Evolutionary conservation across 2,329 filamentous ascomycete species (phyloP).

Genomic region (Exophiala mesophila): DNA sequence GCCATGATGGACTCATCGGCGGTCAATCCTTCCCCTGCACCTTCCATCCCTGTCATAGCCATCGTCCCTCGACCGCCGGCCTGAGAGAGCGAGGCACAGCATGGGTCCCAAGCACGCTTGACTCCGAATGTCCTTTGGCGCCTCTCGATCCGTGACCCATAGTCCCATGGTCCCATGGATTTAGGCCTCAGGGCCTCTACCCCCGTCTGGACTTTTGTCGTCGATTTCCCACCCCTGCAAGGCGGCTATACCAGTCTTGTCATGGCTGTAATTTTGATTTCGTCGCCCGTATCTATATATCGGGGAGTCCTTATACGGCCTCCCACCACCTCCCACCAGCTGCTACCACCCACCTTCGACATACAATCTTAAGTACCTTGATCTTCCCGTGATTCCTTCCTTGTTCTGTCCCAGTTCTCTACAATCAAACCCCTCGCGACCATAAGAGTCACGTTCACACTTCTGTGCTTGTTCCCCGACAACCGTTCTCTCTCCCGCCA

Average conservation of each 20-base stretch:
- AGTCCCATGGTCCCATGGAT: slow-evolving; percentile 12
- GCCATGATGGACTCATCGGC: no score
- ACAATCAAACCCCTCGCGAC: slow-evolving; percentile 1
- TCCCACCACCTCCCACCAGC: slow-evolving; percentile 15
- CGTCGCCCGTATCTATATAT: slow-evolving; percentile 14
- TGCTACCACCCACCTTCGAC: slow-evolving; percentile 7
- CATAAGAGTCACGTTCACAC: no score
- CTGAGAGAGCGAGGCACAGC: slow-evolving; percentile 11
- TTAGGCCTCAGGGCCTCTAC: slow-evolving; percentile 5
- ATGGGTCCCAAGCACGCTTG: slow-evolving; percentile 9
- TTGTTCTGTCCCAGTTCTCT: slow-evolving; percentile 6
- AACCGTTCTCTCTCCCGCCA: no score
- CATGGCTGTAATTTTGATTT: slow-evolving; percentile 18
- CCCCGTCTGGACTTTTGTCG: slow-evolving; percentile 24
- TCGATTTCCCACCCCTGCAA: slow-evolving; percentile 9
- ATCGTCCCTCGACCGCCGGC: slow-evolving; percentile 12
- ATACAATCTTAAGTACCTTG: slow-evolving; percentile 17
- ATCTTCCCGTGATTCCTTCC: not conserved
- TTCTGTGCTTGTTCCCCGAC: no score
- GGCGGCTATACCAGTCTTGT: slow-evolving; percentile 10
- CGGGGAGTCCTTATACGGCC: slow-evolving; percentile 17
- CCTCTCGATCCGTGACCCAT: no score
- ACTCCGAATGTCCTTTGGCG: no score
- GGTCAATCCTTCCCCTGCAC: slow-evolving; percentile 13
- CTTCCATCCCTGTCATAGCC: slow-evolving; percentile 3